These are phyloP conservation scores for Chlamydomonas sp. DNA, from an alignment of 139 green algal species.

Conservation along the genomic window DNA sequence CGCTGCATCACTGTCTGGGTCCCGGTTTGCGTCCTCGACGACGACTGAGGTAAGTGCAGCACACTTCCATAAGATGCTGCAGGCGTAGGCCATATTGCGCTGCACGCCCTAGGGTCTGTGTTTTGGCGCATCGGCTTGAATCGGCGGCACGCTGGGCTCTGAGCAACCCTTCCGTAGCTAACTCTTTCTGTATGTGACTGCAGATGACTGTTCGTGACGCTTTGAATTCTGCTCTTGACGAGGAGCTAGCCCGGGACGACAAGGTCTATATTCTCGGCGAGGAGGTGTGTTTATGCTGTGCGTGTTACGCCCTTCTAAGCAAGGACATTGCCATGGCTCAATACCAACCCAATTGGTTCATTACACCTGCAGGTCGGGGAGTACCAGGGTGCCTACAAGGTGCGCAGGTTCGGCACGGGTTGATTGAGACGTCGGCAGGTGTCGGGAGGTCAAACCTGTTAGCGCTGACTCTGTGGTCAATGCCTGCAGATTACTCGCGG, in stretches of 20 bases:
- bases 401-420: slow-evolving; percentile 38
- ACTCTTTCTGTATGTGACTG: background rate
- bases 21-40: too few species aligned
- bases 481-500: slow-evolving; percentile 89
- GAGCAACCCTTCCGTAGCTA: too few species aligned
- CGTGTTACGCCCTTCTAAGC: too few species aligned
- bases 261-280: slow-evolving; percentile 98
- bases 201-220: slow-evolving; percentile 98
- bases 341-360: background rate
- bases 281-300: slow-evolving; percentile 75
- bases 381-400: slow-evolving; percentile 98
- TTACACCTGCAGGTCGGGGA: slow-evolving; percentile 82
- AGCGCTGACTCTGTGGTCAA: background rate
- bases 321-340: too few species aligned
- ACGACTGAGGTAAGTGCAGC: too few species aligned
- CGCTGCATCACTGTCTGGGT: too few species aligned
- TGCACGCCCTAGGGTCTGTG: too few species aligned
- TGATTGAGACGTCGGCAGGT: background rate
- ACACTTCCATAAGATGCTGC: too few species aligned
- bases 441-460: background rate
- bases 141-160: too few species aligned
- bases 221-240: slow-evolving; percentile 96
- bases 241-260: slow-evolving; percentile 95
- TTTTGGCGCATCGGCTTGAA: too few species aligned
- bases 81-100: too few species aligned